Evolutionary conservation across 306 rosid species (phyloP).

Genomic region (Prunus fruticosa): DNA sequence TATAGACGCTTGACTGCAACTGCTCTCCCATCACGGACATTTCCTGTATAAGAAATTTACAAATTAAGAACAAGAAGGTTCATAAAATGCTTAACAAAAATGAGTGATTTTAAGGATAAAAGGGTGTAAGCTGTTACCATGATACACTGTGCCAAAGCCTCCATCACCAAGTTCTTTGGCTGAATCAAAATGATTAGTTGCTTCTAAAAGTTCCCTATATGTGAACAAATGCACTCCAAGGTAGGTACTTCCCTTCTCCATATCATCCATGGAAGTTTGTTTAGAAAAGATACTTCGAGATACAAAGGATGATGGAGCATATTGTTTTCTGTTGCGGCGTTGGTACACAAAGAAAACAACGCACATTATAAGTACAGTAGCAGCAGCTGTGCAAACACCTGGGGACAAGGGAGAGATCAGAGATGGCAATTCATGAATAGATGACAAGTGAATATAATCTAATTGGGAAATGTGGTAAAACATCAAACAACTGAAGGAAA

Average conservation of each 20-base stretch:
- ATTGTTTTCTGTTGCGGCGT: slow-evolving; percentile 27
- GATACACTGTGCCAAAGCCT: slow-evolving; percentile 80
- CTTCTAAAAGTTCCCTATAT: slow-evolving; percentile 66
- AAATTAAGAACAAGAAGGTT: not conserved
- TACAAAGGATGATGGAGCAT: slow-evolving; percentile 24
- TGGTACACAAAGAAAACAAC: not conserved
- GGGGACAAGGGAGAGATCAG: slow-evolving; percentile 7
- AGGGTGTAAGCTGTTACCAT: slow-evolving; percentile 37
- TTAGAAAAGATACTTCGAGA: slow-evolving; percentile 41
- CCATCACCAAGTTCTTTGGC: slow-evolving; percentile 81
- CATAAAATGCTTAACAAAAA: not conserved
- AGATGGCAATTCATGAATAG: slow-evolving; percentile 1
- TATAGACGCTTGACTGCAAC: slow-evolving; percentile 85
- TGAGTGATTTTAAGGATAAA: not conserved
- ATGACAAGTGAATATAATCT: not conserved
- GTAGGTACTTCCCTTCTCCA: slow-evolving; percentile 51
- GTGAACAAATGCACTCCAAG: slow-evolving; percentile 48
- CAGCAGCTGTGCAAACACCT: slow-evolving; percentile 22
- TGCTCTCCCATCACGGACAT: slow-evolving; percentile 62
- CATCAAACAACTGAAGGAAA: not conserved
- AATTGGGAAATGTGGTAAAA: not conserved
- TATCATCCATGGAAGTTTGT: slow-evolving; percentile 28
- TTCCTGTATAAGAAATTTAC: slow-evolving; percentile 34
- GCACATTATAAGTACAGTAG: slow-evolving; percentile 1
- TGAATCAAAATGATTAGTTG: slow-evolving; percentile 58